Evolutionary conservation across 805 yeast species (phyloP), one percentile per base, ranked within the genome.

Genomic region (Spathaspora girioi): DNA sequence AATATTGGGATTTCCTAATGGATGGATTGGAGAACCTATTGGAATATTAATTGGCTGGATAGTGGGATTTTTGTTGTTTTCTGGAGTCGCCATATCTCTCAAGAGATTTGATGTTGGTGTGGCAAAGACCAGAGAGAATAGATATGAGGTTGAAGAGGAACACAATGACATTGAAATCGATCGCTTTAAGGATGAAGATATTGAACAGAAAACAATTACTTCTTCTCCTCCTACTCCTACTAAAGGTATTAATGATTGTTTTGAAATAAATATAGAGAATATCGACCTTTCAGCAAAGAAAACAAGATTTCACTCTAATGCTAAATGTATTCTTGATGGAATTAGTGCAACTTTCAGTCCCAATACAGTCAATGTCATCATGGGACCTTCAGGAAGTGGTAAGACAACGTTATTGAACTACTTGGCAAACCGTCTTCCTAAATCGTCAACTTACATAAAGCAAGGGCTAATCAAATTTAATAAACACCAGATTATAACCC

Each of bases 11-110:
- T 86, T 79, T 51, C 81, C 85, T 19, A 58, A 66, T 35, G 67
- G 80, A 56, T 89, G 96, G 96, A 69, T 76, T 8, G 76, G 78
- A 0, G 77, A 82, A 8, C 96, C 96, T 0, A 70, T 85, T 10
- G 77, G 83, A 29, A 81, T 83, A 7, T 63, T 81, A 38, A 59
- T 86, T 1, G 82, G 81, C 2, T 86, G 86, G 82, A 68, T 74
- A 6, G 53, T 85, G 17, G 87, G 83, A 0, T 80, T 80, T 54
- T 79, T 79, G 55, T 2, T 75, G 0, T 56, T 75, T 7, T 78
- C 87, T 0, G 78, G 77, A 15, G 43, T 81, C 1, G 63, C 81
- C 0, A 64, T 89, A 10, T 66, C 72, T 47, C 61, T 74, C 44
- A 73, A 77, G 45, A 80, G 78, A 38, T 80, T 77, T 32, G 84